phyloP scores from a whole-genome alignment of 2,329 filamentous ascomycete genomes.

The Penicillium vulpinum region DNA sequence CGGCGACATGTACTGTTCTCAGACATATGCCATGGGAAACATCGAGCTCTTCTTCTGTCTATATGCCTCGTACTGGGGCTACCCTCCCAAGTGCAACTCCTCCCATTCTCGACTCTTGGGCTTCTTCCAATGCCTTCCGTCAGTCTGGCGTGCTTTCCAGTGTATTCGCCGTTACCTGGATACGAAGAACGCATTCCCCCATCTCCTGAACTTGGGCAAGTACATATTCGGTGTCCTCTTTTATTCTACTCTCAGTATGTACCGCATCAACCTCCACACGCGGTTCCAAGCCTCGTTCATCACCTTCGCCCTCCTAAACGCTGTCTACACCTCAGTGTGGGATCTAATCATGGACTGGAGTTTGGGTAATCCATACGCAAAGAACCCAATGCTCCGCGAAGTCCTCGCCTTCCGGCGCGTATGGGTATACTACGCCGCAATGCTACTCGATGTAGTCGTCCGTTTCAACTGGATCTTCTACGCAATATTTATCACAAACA shows the following conservation, averaged over 20 bases:
- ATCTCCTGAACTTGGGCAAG: slow-evolving; percentile 89
- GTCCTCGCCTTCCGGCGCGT: slow-evolving; percentile 74
- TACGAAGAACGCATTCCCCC: slow-evolving; percentile 83
- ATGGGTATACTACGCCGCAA: slow-evolving; percentile 85
- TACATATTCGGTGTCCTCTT: slow-evolving; percentile 82
- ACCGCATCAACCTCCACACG: slow-evolving; percentile 67
- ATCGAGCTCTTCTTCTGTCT: slow-evolving; percentile 92
- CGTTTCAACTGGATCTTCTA: slow-evolving; percentile 96
- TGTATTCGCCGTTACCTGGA: slow-evolving; percentile 88
- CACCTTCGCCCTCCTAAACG: slow-evolving; percentile 76
- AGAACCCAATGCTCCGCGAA: slow-evolving; percentile 69
- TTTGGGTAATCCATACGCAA: slow-evolving; percentile 73
- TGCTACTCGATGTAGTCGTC: slow-evolving; percentile 78
- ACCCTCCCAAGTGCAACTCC: slow-evolving; percentile 79
- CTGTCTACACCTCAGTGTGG: slow-evolving; percentile 84
- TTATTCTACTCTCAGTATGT: slow-evolving; percentile 76
- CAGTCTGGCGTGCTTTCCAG: slow-evolving; percentile 87
- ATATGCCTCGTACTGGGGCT: slow-evolving; percentile 75
- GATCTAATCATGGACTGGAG: slow-evolving; percentile 97
- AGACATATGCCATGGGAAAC: slow-evolving; percentile 88
- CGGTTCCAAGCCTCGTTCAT: slow-evolving; percentile 71
- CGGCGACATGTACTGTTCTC: slow-evolving; percentile 95
- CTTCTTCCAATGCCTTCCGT: slow-evolving; percentile 79
- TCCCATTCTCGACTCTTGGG: slow-evolving; percentile 78
- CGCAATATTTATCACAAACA: slow-evolving; percentile 74